Evolutionary conservation across 345 rosid genomes (phyloP).

Genomic region (Euphorbia tirucalli): DNA sequence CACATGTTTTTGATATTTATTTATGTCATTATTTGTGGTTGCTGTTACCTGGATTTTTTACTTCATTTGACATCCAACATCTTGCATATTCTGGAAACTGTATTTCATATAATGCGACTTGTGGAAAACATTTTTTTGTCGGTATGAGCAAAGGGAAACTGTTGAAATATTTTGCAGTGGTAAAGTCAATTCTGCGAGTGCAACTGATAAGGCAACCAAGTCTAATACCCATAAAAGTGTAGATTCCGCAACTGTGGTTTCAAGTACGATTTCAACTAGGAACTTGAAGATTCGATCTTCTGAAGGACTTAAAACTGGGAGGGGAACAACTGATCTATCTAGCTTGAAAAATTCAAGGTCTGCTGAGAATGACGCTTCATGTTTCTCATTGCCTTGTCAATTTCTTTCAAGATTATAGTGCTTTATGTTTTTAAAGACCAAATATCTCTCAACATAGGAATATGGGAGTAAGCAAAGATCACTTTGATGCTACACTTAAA

Average conservation of each 20-base stretch:
- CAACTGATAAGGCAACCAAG: slow-evolving; percentile 38
- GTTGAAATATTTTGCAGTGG: slow-evolving; percentile 35
- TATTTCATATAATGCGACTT: background rate
- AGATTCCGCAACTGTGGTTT: slow-evolving; percentile 30
- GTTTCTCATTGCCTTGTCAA: slow-evolving; percentile 6
- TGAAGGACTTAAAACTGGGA: slow-evolving; percentile 47
- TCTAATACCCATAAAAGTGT: slow-evolving; percentile 14
- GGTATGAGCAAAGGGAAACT: slow-evolving; percentile 2
- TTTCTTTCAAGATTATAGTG: slow-evolving; percentile 9
- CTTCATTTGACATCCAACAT: slow-evolving; percentile 4
- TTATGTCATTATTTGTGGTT: background rate
- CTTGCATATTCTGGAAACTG: background rate
- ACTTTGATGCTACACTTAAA: slow-evolving; percentile 27
- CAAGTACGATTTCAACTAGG: slow-evolving; percentile 32
- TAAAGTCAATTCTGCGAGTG: slow-evolving; percentile 36
- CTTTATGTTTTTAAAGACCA: background rate
- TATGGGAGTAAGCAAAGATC: slow-evolving; percentile 34
- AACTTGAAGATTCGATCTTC: slow-evolving; percentile 35
- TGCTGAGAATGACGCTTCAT: slow-evolving; percentile 3
- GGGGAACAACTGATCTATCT: slow-evolving; percentile 42
- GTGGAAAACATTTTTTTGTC: background rate
- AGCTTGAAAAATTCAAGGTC: slow-evolving; percentile 49
- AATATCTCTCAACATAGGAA: slow-evolving; percentile 40
- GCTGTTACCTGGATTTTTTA: slow-evolving; percentile 7
- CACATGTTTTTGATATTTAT: background rate